A percentile compares a stretch with the other conserved stretches of the same genome.
These are phyloP conservation scores for Discostella stelligeroides DNA, from an alignment of 108 stramenopile genomes.

Conservation along the genomic window DNA sequence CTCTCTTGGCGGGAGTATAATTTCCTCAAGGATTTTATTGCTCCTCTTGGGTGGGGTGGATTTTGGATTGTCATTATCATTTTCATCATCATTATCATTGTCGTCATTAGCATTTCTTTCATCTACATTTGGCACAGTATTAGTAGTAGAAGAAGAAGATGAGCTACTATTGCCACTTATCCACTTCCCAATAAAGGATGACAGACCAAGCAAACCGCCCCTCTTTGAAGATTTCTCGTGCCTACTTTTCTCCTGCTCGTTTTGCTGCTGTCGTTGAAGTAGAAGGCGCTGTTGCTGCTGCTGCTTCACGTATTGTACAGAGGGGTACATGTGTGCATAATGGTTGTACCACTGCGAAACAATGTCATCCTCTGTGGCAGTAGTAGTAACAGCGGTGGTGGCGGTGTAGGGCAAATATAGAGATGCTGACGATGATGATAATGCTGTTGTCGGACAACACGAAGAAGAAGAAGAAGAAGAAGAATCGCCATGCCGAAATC, in stretches of 20 bases:
- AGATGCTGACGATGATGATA: neutral
- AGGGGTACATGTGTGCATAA: conserved; percentile 38
- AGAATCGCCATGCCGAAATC: too few relatives aligned
- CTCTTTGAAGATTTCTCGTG: neutral
- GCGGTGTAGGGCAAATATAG: neutral
- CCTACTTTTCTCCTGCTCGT: neutral
- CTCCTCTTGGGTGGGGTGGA: conserved; percentile 3
- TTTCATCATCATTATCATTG: conserved; percentile 2
- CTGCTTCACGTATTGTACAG: conserved; percentile 13
- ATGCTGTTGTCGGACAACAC: too few relatives aligned
- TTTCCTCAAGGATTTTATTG: too few relatives aligned
- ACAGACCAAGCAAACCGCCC: too few relatives aligned
- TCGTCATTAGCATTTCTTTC: neutral
- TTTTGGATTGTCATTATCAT: conserved; percentile 12
- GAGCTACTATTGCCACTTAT: too few relatives aligned
- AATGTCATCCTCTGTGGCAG: neutral
- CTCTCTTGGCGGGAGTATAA: conserved; percentile 12
- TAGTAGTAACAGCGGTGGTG: neutral
- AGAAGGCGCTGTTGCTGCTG: conserved; percentile 6
- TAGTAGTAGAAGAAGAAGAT: too few relatives aligned
- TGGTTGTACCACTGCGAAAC: conserved; percentile 42
- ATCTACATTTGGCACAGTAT: neutral
- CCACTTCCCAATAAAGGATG: too few relatives aligned
- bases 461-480: too few relatives aligned
- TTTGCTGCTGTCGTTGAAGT: neutral